phyloP scores from a whole-genome alignment of 2,329 filamentous ascomycete species.

The Xylaria sp. region DNA sequence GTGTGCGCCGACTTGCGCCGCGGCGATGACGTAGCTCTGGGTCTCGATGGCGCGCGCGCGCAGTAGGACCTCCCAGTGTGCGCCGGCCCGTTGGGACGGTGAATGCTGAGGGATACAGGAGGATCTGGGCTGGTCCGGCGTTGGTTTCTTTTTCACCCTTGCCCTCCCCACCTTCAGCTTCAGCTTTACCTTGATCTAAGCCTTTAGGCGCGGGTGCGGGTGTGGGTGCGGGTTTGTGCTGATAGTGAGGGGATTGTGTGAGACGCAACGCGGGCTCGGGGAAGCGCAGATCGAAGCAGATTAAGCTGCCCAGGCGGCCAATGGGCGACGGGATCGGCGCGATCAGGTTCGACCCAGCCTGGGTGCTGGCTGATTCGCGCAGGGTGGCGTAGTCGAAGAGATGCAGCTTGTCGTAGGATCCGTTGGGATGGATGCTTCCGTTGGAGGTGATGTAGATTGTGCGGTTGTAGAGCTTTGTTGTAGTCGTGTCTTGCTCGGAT shows the following conservation, averaged over 20 bases:
- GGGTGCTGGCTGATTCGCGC: slow-evolving; percentile 63
- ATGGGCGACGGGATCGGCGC: slow-evolving; percentile 75
- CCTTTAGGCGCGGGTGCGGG: no score
- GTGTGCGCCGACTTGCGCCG: slow-evolving; percentile 77
- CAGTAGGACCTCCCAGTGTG: slow-evolving; percentile 85
- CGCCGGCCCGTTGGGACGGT: slow-evolving; percentile 82
- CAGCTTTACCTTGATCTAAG: not conserved
- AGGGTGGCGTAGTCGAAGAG: slow-evolving; percentile 74
- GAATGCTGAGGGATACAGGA: slow-evolving; percentile 90
- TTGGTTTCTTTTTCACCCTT: no score
- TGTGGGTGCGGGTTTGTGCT: no score
- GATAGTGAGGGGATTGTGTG: slow-evolving; percentile 54
- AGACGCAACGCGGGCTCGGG: slow-evolving; percentile 75
- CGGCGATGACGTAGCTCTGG: slow-evolving; percentile 84
- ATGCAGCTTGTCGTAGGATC: slow-evolving; percentile 84
- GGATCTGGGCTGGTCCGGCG: slow-evolving; percentile 65
- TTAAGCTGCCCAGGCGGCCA: slow-evolving; percentile 77
- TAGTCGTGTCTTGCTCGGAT: not conserved
- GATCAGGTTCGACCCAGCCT: slow-evolving; percentile 68
- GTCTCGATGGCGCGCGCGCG: slow-evolving; percentile 86
- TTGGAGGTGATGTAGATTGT: slow-evolving; percentile 56
- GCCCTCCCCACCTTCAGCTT: not conserved
- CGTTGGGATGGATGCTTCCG: slow-evolving; percentile 49
- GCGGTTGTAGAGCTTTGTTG: slow-evolving; percentile 56
- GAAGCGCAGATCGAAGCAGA: slow-evolving; percentile 92